Conservation (phyloP, 2,329 filamentous ascomycete genomes). For the Helotiales sp. region DNA sequence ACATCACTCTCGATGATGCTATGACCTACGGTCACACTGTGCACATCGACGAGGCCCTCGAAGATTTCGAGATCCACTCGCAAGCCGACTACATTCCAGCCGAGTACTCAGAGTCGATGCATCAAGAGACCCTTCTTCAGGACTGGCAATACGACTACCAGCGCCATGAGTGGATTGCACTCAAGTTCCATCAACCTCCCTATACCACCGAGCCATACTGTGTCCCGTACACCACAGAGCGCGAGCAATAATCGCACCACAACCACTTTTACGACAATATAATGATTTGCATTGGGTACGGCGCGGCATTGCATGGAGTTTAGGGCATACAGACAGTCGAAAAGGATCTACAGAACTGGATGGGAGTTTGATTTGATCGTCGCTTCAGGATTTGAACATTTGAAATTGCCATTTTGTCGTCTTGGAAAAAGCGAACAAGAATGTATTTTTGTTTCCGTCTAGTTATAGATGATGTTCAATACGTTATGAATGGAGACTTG, state of each 20-base stretch:
- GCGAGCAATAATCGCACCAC: neutral
- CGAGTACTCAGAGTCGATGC: neutral
- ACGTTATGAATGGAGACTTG: neutral
- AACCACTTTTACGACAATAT: neutral
- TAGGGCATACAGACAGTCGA: neutral
- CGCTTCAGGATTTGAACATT: neutral
- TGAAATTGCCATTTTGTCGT: neutral
- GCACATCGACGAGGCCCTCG: neutral
- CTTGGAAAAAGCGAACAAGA: neutral
- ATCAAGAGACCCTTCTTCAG: conserved; percentile 1
- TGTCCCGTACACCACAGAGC: neutral
- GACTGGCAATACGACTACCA: conserved; percentile 5
- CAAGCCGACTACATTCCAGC: neutral
- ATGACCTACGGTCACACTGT: neutral
- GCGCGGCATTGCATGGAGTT: conserved; percentile 4
- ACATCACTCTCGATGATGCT: neutral
- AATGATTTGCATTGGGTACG: neutral
- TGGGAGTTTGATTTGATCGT: neutral
- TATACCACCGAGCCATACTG: neutral
- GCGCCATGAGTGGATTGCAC: neutral
- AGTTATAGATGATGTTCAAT: neutral
- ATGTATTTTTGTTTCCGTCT: neutral
- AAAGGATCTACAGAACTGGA: conserved; percentile 1
- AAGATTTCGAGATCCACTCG: neutral
- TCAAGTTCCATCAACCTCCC: conserved; percentile 3